Percentiles rank a stretch among this genome's conserved stretches.
Conservation (phyloP, 2,329 filamentous ascomycete species). For the Colletotrichum gigasporum region DNA sequence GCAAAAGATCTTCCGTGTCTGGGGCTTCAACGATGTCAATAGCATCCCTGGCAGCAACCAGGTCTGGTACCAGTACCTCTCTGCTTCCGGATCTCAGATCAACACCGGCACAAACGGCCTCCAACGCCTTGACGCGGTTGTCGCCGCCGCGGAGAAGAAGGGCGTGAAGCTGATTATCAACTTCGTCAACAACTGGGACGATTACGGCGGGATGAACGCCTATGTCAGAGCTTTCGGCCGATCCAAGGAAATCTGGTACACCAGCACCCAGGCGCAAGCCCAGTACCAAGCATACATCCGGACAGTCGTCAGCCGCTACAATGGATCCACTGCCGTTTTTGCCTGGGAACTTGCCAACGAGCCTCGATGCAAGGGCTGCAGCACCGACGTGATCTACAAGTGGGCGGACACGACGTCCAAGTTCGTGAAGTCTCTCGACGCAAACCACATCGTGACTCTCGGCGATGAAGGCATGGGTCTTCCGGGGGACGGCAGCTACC, state of each 20-base stretch:
- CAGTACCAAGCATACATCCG: conserved; percentile 61
- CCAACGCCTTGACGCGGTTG: conserved; percentile 66
- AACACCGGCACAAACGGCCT: conserved; percentile 72
- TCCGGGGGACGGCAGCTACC: conserved; percentile 57
- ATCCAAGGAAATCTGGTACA: conserved; percentile 63
- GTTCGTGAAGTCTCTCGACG: conserved; percentile 71
- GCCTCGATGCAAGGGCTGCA: conserved; percentile 68
- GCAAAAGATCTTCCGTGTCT: conserved; percentile 66
- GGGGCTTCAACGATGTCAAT: conserved; percentile 71
- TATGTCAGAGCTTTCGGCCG: conserved; percentile 66
- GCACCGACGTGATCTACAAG: conserved; percentile 63
- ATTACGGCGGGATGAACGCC: conserved; percentile 71
- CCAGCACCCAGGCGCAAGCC: conserved; percentile 53
- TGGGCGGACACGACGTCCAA: conserved; percentile 66
- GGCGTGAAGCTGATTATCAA: conserved; percentile 72
- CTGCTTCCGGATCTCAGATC: conserved; percentile 61
- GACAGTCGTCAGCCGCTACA: conserved; percentile 56
- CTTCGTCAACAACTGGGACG: conserved; percentile 76
- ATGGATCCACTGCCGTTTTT: conserved; percentile 55
- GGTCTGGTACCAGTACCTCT: conserved; percentile 65
- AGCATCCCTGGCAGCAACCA: conserved; percentile 43
- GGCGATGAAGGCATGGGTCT: conserved; percentile 62
- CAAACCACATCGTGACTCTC: conserved; percentile 68
- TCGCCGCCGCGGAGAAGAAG: conserved; percentile 65
- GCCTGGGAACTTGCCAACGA: conserved; percentile 64